phyloP scores from a whole-genome alignment of 2,329 filamentous ascomycete species.

The Stromatinia cepivora region DNA sequence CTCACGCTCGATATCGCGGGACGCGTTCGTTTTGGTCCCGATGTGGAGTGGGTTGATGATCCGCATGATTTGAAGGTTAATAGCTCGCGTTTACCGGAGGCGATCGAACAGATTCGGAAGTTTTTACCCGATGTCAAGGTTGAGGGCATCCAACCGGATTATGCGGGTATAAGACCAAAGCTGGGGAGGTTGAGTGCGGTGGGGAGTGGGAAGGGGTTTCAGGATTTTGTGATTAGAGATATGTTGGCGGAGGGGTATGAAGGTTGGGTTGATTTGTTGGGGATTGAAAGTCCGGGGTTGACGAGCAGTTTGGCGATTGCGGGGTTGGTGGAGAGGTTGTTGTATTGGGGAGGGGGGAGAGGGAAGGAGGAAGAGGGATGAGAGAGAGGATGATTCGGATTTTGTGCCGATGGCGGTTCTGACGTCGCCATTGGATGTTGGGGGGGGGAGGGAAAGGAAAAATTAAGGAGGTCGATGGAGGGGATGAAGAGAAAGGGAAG shows the following conservation, averaged over 20 bases:
- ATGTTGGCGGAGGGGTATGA: conserved; percentile 69
- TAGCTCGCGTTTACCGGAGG: conserved; percentile 60
- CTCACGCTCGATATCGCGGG: conserved; percentile 87
- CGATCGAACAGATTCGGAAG: conserved; percentile 70
- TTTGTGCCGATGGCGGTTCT: too few relatives aligned
- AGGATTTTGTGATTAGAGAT: conserved; percentile 75
- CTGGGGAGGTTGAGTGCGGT: conserved; percentile 61
- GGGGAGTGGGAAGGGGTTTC: conserved; percentile 65
- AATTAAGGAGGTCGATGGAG: too few relatives aligned
- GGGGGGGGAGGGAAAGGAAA: neutral
- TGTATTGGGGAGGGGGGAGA: conserved; percentile 33
- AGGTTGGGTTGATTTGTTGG: conserved; percentile 86
- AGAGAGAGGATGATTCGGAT: too few relatives aligned
- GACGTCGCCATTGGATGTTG: too few relatives aligned
- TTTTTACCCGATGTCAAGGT: conserved; percentile 77
- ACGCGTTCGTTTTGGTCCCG: conserved; percentile 85
- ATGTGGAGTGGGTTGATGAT: conserved; percentile 86
- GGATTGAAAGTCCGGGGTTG: conserved; percentile 90
- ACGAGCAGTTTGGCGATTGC: conserved; percentile 85
- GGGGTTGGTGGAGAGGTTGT: conserved; percentile 63
- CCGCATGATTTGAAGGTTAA: conserved; percentile 71
- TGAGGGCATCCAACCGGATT: conserved; percentile 71
- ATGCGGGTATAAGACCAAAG: conserved; percentile 91
- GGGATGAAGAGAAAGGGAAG: too few relatives aligned
- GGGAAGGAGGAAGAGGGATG: too few relatives aligned